Conservation (phyloP, 495 filamentous ascomycete genomes). For the Penicillium fimorum region DNA sequence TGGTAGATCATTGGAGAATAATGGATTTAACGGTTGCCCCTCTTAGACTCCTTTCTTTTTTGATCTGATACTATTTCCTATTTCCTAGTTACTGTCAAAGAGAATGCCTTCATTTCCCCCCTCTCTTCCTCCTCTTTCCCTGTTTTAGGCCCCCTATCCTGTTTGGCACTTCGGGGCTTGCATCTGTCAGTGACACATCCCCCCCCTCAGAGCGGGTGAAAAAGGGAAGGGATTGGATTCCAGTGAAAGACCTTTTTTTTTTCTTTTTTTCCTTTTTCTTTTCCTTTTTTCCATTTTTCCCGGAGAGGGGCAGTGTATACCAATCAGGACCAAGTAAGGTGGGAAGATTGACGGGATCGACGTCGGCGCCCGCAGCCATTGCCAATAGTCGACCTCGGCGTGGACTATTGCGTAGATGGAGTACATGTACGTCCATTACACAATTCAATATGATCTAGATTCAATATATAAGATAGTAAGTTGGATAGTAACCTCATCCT, state of each 20-base stretch:
- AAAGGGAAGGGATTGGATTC: conserved; percentile 20
- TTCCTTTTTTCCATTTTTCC: conserved; percentile 1
- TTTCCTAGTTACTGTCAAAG: not conserved
- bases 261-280: not conserved
- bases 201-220: conserved; percentile 18
- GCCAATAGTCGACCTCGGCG: conserved; percentile 43
- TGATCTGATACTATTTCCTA: not conserved
- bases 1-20: conserved; percentile 35
- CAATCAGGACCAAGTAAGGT: conserved; percentile 39
- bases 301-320: conserved; percentile 17
- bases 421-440: conserved; percentile 15
- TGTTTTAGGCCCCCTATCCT: conserved; percentile 3
- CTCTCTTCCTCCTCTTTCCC: no score
- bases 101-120: not conserved
- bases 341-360: conserved; percentile 41
- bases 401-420: conserved; percentile 25
- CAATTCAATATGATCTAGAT: no score
- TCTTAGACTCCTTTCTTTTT: conserved; percentile 14
- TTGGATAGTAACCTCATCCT: no score
- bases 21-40: not conserved
- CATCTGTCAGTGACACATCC: conserved; percentile 40
- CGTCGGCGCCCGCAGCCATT: conserved; percentile 44
- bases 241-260: conserved; percentile 9
- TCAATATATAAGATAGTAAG: no score
- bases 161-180: conserved; percentile 24